Evolutionary conservation across 768 basidiomycete genomes (phyloP).

Genomic region (Hemileccinum rubropunctum): DNA sequence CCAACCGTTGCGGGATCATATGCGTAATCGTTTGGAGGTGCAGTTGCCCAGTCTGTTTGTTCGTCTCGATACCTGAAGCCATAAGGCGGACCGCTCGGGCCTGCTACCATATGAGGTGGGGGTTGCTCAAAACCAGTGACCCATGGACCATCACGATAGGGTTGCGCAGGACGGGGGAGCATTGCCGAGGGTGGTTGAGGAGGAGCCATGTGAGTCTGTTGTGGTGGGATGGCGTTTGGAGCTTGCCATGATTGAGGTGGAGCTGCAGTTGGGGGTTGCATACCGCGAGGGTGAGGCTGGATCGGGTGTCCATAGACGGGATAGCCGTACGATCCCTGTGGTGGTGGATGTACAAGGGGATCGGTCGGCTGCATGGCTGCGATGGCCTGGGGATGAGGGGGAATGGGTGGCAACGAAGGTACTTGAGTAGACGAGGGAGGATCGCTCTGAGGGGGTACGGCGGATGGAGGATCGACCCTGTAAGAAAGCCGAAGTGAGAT

Average conservation of each 20-base stretch:
- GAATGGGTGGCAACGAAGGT: slow-evolving; percentile 24
- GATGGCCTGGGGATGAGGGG: slow-evolving; percentile 27
- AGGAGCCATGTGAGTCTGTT: slow-evolving; percentile 58
- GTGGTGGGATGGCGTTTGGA: slow-evolving; percentile 57
- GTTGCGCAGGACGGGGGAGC: slow-evolving; percentile 42
- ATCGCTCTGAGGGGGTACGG: slow-evolving; percentile 21
- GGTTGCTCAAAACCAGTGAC: slow-evolving; percentile 51
- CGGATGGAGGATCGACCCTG: slow-evolving; percentile 26
- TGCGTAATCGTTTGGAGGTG: slow-evolving; percentile 44
- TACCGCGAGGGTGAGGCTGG: slow-evolving; percentile 35
- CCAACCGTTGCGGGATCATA: slow-evolving; percentile 54
- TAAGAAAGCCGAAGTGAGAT: background rate
- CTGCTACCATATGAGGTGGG: slow-evolving; percentile 46
- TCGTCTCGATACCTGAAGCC: slow-evolving; percentile 66
- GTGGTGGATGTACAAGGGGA: slow-evolving; percentile 29
- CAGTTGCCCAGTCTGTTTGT: slow-evolving; percentile 43
- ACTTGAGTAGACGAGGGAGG: slow-evolving; percentile 26
- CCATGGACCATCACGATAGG: slow-evolving; percentile 56
- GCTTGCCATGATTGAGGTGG: slow-evolving; percentile 67
- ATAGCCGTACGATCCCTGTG: slow-evolving; percentile 29
- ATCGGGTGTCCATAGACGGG: slow-evolving; percentile 42
- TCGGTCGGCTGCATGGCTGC: slow-evolving; percentile 28
- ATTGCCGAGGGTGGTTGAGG: slow-evolving; percentile 44
- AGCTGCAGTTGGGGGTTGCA: slow-evolving; percentile 45
- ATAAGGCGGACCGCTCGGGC: slow-evolving; percentile 44